These are phyloP conservation scores for Salix viminalis DNA, from an alignment of 345 rosid genomes.

Conservation along the genomic window DNA sequence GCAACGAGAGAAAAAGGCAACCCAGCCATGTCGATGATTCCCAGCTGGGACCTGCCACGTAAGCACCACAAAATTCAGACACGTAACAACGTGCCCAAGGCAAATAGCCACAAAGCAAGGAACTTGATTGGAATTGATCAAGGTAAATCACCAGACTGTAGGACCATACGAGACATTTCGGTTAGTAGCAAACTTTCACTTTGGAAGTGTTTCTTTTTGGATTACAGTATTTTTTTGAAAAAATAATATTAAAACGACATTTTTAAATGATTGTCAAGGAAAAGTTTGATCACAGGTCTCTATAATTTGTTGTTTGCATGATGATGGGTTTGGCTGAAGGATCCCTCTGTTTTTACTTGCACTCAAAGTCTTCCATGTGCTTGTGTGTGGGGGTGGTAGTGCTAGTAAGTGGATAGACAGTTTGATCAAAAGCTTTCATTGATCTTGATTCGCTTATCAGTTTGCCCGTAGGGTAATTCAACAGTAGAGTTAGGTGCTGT, in stretches of 20 bases:
- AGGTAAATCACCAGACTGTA: not conserved
- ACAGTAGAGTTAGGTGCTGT: not conserved
- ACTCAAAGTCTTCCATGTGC: not conserved
- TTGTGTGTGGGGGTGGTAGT: not conserved
- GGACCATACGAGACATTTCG: not conserved
- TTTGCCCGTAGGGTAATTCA: not conserved
- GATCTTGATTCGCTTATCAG: not conserved
- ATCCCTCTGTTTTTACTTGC: not conserved
- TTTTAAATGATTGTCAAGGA: too few relatives aligned
- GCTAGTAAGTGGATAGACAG: not conserved
- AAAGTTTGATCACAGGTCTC: not conserved
- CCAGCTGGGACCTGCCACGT: too few relatives aligned
- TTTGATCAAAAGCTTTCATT: not conserved
- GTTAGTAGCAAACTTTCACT: not conserved
- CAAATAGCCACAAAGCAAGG: not conserved
- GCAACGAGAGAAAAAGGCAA: too few relatives aligned
- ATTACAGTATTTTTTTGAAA: too few relatives aligned
- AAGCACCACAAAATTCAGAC: not conserved
- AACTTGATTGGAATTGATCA: not conserved
- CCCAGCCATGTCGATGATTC: too few relatives aligned
- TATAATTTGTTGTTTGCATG: too few relatives aligned
- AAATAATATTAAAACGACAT: too few relatives aligned
- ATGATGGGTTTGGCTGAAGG: not conserved
- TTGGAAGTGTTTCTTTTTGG: too few relatives aligned
- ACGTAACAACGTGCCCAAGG: not conserved